Evolutionary conservation across 345 rosid genomes (phyloP).

Genomic region (Boechera divaricarpa): DNA sequence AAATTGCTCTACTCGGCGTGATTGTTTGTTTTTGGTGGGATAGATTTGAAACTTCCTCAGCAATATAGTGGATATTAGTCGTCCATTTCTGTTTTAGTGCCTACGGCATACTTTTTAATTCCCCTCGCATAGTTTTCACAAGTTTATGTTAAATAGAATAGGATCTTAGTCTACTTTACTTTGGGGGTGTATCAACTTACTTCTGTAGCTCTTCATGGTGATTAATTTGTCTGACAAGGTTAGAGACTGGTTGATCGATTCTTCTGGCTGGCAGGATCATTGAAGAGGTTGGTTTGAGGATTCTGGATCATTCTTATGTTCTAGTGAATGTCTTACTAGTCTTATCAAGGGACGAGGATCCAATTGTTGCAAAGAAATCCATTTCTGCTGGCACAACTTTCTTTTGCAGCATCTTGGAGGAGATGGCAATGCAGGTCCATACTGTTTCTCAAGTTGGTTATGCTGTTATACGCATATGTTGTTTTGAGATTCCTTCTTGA

Average conservation of each 20-base stretch:
- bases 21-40: too few species aligned
- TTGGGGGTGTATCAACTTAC: not conserved
- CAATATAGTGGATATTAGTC: too few species aligned
- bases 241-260: conserved; percentile 32
- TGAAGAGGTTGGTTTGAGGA: conserved; percentile 75
- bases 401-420: conserved; percentile 68
- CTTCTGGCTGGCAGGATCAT: conserved; percentile 68
- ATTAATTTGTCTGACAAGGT: conserved; percentile 24
- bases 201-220: conserved; percentile 25
- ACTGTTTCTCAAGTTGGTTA: conserved; percentile 33
- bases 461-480: conserved; percentile 17
- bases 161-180: not conserved
- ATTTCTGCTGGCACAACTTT: conserved; percentile 68
- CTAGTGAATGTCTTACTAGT: conserved; percentile 65
- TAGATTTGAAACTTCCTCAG: too few species aligned
- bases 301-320: conserved; percentile 61
- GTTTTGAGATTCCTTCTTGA: not conserved
- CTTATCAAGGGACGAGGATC: conserved; percentile 65
- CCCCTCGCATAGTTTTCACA: not conserved
- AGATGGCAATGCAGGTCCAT: conserved; percentile 81
- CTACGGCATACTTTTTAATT: too few species aligned
- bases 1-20: too few species aligned
- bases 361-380: conserved; percentile 64
- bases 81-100: too few species aligned
- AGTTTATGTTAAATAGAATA: not conserved